phyloP scores from a whole-genome alignment of 2,329 filamentous ascomycete genomes.

The Claviceps monticola region DNA sequence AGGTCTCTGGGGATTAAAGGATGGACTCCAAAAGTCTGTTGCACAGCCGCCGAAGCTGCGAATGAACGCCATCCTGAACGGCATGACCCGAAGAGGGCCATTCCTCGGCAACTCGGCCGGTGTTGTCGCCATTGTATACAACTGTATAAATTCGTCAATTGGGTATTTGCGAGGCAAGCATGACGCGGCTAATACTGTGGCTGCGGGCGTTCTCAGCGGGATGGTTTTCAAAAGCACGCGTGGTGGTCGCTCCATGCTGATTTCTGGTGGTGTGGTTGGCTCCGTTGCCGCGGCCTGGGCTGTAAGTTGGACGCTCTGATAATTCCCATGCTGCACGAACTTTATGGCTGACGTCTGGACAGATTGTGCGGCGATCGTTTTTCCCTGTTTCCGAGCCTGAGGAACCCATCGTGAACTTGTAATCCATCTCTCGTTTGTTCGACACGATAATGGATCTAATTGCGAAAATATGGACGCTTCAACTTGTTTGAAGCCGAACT shows the following conservation, averaged over 20 bases:
- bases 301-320: conserved; percentile 42
- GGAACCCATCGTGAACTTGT: conserved; percentile 15
- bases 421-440: conserved; percentile 19
- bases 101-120: conserved; percentile 94
- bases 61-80: conserved; percentile 88
- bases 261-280: conserved; percentile 82
- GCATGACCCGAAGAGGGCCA: conserved; percentile 80
- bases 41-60: conserved; percentile 75
- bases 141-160: conserved; percentile 76
- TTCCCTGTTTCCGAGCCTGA: conserved; percentile 24
- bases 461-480: neutral
- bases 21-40: conserved; percentile 71
- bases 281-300: conserved; percentile 78
- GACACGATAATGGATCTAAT: too few species aligned
- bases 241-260: conserved; percentile 82
- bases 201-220: conserved; percentile 74
- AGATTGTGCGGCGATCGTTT: conserved; percentile 28
- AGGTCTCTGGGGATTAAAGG: conserved; percentile 82
- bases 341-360: neutral
- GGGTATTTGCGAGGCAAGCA: conserved; percentile 72
- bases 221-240: conserved; percentile 95
- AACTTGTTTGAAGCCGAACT: neutral
- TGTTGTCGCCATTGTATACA: conserved; percentile 92
- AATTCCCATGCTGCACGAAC: conserved; percentile 1
- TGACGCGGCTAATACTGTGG: conserved; percentile 77